These are phyloP conservation scores for Rhizopogon vesiculosus DNA, from an alignment of 768 basidiomycete species.

Conservation along the genomic window DNA sequence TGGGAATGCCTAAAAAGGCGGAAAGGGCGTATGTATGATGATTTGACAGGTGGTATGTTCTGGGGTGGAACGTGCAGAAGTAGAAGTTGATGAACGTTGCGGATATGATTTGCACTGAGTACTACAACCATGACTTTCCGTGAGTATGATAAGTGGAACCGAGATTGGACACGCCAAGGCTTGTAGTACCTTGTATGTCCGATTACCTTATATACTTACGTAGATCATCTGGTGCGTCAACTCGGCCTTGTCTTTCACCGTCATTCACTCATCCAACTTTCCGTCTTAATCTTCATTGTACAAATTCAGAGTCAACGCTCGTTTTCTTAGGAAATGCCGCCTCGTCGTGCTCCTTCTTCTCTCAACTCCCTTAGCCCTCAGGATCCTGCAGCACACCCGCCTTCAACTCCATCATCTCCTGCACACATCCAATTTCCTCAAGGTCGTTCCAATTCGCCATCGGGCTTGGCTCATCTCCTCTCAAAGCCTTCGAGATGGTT, in stretches of 20 bases:
- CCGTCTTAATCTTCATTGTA: not conserved
- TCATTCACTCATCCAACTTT: not conserved
- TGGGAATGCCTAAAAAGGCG: not conserved
- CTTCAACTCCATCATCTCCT: slow-evolving; percentile 26
- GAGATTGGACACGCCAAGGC: too few species aligned
- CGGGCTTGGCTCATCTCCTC: slow-evolving; percentile 59
- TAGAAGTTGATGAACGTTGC: too few species aligned
- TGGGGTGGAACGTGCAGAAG: too few species aligned
- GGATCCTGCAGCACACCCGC: slow-evolving; percentile 16
- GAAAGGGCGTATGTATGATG: not conserved
- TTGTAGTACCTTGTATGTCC: too few species aligned
- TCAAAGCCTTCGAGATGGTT: slow-evolving; percentile 74
- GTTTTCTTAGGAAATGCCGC: slow-evolving; percentile 36
- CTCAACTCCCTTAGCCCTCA: slow-evolving; percentile 36
- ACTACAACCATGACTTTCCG: too few species aligned
- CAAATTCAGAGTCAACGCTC: slow-evolving; percentile 5
- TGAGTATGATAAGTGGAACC: too few species aligned
- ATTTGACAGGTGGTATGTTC: not conserved
- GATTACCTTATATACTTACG: too few species aligned
- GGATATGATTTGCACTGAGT: too few species aligned
- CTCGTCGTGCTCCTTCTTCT: slow-evolving; percentile 40
- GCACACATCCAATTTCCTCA: slow-evolving; percentile 34
- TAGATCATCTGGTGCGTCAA: not conserved
- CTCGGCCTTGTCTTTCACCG: not conserved
- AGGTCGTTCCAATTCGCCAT: slow-evolving; percentile 59